Conservation (phyloP, 257 asterid species). For the Solanum pimpinellifolium region DNA sequence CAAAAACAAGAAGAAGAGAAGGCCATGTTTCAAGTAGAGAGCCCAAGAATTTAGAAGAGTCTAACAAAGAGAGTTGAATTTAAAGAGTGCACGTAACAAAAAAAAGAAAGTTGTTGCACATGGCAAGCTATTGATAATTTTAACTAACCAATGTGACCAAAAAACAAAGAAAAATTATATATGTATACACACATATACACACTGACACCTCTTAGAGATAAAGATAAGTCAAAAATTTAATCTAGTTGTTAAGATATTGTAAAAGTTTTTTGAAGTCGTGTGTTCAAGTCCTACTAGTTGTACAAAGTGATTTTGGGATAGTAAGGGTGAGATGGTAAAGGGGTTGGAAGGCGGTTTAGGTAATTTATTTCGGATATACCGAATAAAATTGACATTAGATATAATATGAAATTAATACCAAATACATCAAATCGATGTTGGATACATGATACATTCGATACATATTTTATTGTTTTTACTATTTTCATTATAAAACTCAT, state of each 20-base stretch:
- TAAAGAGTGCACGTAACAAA: neutral
- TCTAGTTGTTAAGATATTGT: rapidly evolving
- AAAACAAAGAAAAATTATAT: too few relatives aligned
- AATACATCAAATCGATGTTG: neutral
- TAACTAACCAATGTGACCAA: neutral
- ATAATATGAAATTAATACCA: rapidly evolving
- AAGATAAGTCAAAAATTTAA: too few relatives aligned
- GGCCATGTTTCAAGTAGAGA: slow-evolving; percentile 25
- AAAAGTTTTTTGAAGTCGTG: neutral
- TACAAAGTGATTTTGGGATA: neutral
- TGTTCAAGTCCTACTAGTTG: neutral
- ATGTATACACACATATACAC: too few relatives aligned
- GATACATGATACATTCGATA: neutral
- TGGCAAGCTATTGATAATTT: neutral
- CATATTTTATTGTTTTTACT: too few relatives aligned
- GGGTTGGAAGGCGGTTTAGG: neutral
- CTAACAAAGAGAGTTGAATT: neutral
- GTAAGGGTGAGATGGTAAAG: neutral
- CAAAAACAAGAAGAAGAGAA: slow-evolving; percentile 31
- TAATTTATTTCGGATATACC: too few relatives aligned
- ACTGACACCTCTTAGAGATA: too few relatives aligned
- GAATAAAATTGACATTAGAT: too few relatives aligned
- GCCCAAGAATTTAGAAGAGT: neutral
- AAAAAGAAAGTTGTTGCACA: neutral
- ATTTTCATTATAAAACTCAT: rapidly evolving